phyloP scores from a whole-genome alignment of 306 rosid genomes.

The Fragaria nilgerrensis region DNA sequence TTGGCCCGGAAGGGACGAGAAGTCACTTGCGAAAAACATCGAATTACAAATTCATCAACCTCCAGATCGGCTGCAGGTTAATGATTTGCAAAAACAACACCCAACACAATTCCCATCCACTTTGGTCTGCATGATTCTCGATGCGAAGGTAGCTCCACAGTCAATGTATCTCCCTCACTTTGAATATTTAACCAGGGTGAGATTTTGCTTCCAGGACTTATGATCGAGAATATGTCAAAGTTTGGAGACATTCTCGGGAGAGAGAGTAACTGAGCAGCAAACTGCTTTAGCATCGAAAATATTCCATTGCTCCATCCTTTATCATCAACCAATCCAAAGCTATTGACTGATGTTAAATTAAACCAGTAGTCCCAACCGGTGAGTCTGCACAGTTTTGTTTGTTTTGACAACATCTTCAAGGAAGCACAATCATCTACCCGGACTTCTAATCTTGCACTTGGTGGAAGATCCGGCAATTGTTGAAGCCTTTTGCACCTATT shows the following conservation, averaged over 20 bases:
- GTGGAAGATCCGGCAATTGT: constrained; percentile 10
- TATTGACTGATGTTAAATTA: neutral
- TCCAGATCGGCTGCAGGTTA: too few relatives aligned
- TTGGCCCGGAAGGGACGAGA: too few relatives aligned
- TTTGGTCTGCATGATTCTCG: too few relatives aligned
- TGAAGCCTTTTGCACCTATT: neutral
- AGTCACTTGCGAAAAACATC: too few relatives aligned
- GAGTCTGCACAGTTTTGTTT: neutral
- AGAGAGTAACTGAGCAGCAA: neutral
- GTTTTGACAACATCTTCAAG: neutral
- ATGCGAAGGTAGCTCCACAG: neutral
- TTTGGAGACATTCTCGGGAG: neutral
- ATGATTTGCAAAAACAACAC: too few relatives aligned
- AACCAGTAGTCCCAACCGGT: neutral
- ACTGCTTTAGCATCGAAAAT: neutral
- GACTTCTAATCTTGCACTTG: neutral
- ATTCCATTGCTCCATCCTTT: neutral
- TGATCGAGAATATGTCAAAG: neutral
- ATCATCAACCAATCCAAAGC: constrained; percentile 7
- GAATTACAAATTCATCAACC: too few relatives aligned
- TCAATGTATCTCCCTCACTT: constrained; percentile 4
- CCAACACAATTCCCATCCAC: too few relatives aligned
- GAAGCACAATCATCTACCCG: neutral
- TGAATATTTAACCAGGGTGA: constrained; percentile 11
- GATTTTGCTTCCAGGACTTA: constrained; percentile 8